These are phyloP conservation scores for Penicillium sp. DNA, from an alignment of 2,329 filamentous ascomycete genomes.

Conservation along the genomic window DNA sequence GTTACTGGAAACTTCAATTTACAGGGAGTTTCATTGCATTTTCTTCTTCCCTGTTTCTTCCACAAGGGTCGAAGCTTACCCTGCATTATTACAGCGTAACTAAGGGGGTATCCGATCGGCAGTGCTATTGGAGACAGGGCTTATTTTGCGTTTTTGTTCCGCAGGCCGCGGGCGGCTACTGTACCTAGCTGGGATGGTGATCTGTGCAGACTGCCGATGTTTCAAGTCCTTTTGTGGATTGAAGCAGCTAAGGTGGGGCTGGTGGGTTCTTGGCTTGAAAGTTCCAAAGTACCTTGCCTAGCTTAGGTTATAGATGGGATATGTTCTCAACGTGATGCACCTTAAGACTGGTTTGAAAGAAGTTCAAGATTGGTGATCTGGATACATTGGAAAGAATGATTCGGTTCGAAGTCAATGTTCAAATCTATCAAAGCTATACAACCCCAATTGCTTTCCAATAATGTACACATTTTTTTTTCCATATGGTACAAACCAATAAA, in stretches of 20 bases:
- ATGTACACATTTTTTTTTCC: conserved; percentile 12
- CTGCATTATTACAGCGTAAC: background rate
- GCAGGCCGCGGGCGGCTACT: background rate
- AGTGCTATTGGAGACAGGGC: background rate
- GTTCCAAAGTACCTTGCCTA: background rate
- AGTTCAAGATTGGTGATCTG: too few species aligned
- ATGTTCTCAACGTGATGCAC: background rate
- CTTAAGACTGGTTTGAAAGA: background rate
- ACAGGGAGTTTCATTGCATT: background rate
- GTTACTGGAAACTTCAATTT: background rate
- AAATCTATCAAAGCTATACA: conserved; percentile 7
- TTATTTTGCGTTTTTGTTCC: background rate
- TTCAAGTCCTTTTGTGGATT: background rate
- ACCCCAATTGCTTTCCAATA: conserved; percentile 4
- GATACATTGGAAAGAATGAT: background rate
- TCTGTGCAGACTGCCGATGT: background rate
- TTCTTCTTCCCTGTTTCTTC: background rate
- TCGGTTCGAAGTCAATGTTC: background rate
- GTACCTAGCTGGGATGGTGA: background rate
- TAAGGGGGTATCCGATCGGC: background rate
- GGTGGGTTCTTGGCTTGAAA: background rate
- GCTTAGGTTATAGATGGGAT: background rate
- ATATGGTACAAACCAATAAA: conserved; percentile 4
- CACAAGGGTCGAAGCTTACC: background rate
- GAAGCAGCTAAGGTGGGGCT: background rate